Conservation (phyloP, 805 yeast species). For the Metschnikowia similis region DNA sequence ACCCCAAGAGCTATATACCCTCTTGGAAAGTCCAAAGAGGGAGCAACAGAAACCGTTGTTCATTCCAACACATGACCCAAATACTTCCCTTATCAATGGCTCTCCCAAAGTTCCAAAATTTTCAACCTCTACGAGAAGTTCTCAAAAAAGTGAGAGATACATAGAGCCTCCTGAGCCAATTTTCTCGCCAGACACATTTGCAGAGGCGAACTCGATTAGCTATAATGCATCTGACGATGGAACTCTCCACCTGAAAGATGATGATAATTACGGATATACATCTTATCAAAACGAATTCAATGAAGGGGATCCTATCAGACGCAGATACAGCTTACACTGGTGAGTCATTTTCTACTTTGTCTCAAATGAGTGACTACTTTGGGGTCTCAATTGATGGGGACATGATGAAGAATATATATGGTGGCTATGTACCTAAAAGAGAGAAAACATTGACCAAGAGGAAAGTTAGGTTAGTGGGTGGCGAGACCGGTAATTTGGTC, state of each 20-base stretch:
- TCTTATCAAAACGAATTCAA: conserved; percentile 33
- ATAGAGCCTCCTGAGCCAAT: conserved; percentile 64
- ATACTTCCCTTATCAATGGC: conserved; percentile 23
- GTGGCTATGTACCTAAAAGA: conserved; percentile 51
- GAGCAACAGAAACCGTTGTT: conserved; percentile 45
- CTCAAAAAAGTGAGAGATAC: conserved; percentile 45
- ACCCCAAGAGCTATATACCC: conserved; percentile 68
- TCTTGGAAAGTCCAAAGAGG: conserved; percentile 65
- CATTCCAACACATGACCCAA: conserved; percentile 34
- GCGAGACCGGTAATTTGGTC: conserved; percentile 72
- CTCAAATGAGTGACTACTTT: conserved; percentile 34
- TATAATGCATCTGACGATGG: conserved; percentile 28
- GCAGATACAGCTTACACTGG: conserved; percentile 27
- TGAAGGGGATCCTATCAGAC: conserved; percentile 32
- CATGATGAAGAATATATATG: conserved; percentile 41
- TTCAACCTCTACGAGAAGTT: conserved; percentile 26
- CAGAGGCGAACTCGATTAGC: conserved; percentile 45
- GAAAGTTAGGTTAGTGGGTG: conserved; percentile 61
- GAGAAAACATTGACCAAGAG: conserved; percentile 67
- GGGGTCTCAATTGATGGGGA: conserved; percentile 45
- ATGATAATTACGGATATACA: conserved; percentile 29
- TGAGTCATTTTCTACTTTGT: conserved; percentile 26
- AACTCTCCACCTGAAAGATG: conserved; percentile 25
- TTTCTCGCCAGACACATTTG: conserved; percentile 58
- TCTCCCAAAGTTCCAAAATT: conserved; percentile 33